Base-by-base conservation (phyloP, 306 rosid species). In the Sechiopsis laciniata region DNA sequence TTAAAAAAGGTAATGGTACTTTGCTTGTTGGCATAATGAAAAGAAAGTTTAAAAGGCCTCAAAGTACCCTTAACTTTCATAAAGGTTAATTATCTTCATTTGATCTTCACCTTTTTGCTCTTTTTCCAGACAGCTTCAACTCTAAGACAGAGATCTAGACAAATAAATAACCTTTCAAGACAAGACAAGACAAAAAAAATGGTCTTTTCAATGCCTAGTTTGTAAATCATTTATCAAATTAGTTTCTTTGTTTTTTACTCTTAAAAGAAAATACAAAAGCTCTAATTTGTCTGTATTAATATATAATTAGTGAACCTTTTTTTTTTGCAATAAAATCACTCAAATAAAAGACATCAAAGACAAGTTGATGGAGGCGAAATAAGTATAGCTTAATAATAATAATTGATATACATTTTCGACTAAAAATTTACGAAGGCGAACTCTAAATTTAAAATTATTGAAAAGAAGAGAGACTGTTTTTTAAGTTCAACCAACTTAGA, bases 31-130 rank as follows among this genome's bases (percentile, higher is more conserved):
- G 72, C 32, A 65, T 65, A 37, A 17, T 65, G 72, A 9, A 65
- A 65, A 42, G 72, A 65, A 62, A 40, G 52, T 37, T 32, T 63
- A 63, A 63, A 63, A 35, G 20, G 29, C 5, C 24, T 3, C 4
- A 35, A 65, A 65, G 71, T 65, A 65, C 53, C 9, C 14, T 64
- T 64, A 65, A 8, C 29, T 40, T 65, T 65, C 15, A 35, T 62
- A 62, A 62, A 62, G 20, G 2, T 10, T 26, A 22, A 22, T 40
- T 40, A 5, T 26, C 67, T 26, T 40, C 19, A 14, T 5, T 61
- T 32, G 9, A 40, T 40, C 17, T 37, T n/a, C 48, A 3, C 12
- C 26, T 22, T 59, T 59, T 11, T 10, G 29, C 8, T 40, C 70
- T 64, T 64, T 29, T 35, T 63, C 20, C 70, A 29, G 19, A 62